Percentiles rank a stretch among this genome's conserved stretches.
phyloP scores from a whole-genome alignment of 192 early-diverging fungal genomes.

The Mortierella claussenii region DNA sequence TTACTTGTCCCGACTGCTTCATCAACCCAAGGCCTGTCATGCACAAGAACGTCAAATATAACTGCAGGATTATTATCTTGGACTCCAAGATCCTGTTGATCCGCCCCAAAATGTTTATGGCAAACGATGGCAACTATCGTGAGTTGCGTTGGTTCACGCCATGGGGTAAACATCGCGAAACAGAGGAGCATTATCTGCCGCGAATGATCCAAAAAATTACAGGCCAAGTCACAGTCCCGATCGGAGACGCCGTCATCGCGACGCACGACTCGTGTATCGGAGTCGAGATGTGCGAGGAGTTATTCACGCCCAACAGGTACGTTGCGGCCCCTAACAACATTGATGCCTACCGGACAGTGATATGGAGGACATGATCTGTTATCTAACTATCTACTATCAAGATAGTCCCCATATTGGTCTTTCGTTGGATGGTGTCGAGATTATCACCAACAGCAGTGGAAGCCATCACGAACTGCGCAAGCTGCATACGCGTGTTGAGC shows the following conservation, averaged over 20 bases:
- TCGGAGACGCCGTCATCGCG: constrained; percentile 92
- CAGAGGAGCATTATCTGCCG: constrained; percentile 88
- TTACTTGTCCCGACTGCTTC: neutral
- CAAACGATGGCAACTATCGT: constrained; percentile 98
- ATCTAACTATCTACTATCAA: too few species aligned
- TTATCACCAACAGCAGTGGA: constrained; percentile 95
- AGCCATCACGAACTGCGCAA: constrained; percentile 98
- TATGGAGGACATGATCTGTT: too few species aligned
- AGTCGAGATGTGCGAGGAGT: constrained; percentile 95
- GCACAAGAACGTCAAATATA: constrained; percentile 94
- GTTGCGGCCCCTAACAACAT: too few species aligned
- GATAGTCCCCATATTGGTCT: constrained; percentile 92
- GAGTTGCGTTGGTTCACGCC: constrained; percentile 95
- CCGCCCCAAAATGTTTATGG: constrained; percentile 95
- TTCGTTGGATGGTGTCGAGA: constrained; percentile 95
- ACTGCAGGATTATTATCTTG: constrained; percentile 92
- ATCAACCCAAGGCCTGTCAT: constrained; percentile 77
- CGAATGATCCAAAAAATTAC: constrained; percentile 82
- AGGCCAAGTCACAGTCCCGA: constrained; percentile 81
- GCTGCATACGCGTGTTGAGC: constrained; percentile 83
- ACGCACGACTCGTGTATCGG: constrained; percentile 91
- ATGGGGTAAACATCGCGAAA: constrained; percentile 72
- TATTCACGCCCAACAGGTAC: constrained; percentile 93
- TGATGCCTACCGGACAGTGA: too few species aligned
- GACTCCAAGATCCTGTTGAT: constrained; percentile 90